A percentile compares a stretch with the other conserved stretches of the same genome.
Conservation (phyloP, 1,139 yeast genomes). For the Pichia sp. region DNA sequence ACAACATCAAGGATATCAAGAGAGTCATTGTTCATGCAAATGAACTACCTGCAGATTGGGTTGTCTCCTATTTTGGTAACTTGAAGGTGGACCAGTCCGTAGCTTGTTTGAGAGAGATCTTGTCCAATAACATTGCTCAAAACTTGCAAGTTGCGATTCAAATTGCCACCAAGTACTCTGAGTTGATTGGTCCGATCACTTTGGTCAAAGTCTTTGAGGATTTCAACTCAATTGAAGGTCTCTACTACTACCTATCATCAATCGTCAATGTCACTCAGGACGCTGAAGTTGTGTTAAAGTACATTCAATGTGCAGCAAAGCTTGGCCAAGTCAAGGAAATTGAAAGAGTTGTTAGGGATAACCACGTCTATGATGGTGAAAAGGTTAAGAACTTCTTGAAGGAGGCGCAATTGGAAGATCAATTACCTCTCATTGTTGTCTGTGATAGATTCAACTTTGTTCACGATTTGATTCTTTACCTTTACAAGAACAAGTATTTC, state of each 20-base stretch:
- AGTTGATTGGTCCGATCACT: conserved; percentile 78
- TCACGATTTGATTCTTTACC: conserved; percentile 86
- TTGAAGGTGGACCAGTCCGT: conserved; percentile 91
- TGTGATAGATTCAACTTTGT: conserved; percentile 90
- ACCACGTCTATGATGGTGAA: conserved; percentile 92
- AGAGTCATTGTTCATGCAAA: conserved; percentile 88
- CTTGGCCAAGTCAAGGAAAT: conserved; percentile 89
- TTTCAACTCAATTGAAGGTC: conserved; percentile 85
- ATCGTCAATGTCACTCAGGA: conserved; percentile 93
- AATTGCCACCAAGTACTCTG: conserved; percentile 95
- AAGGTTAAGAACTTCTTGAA: conserved; percentile 95
- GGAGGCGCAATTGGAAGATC: conserved; percentile 91
- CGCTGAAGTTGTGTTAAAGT: conserved; percentile 91
- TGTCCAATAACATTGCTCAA: conserved; percentile 69
- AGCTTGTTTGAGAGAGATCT: conserved; percentile 80
- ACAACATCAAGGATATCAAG: conserved; percentile 90
- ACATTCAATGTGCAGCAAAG: conserved; percentile 89
- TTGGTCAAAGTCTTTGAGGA: conserved; percentile 90
- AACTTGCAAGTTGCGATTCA: conserved; percentile 92
- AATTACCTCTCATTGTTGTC: conserved; percentile 91
- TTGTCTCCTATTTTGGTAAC: conserved; percentile 87
- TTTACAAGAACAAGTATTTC: conserved; percentile 92
- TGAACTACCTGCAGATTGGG: conserved; percentile 88
- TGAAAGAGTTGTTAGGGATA: conserved; percentile 92
- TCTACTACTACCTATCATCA: conserved; percentile 87